phyloP scores from a whole-genome alignment of 441 rosid genomes.

The Croton laevigatus region DNA sequence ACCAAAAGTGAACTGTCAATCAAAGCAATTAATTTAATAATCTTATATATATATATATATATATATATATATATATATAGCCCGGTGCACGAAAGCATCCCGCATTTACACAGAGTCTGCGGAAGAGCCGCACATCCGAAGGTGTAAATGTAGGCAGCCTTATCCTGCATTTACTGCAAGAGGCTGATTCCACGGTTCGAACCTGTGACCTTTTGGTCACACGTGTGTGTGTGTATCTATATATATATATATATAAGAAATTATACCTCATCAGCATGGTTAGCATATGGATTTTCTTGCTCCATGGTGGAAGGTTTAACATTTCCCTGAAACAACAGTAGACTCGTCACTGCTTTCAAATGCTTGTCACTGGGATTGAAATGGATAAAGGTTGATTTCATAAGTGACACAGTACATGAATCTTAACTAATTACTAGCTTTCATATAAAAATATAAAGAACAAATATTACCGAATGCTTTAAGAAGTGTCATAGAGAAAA shows the following conservation, averaged over 20 bases:
- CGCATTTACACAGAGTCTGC: too few species aligned
- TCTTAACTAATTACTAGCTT: neutral
- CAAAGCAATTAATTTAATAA: conserved; percentile 8
- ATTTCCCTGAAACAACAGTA: conserved; percentile 27
- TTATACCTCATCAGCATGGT: conserved; percentile 41
- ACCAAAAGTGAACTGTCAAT: neutral
- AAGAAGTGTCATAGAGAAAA: neutral
- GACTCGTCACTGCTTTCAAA: conserved; percentile 4
- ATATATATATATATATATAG: neutral
- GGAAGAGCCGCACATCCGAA: too few species aligned
- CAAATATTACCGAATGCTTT: neutral
- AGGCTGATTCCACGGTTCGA: too few species aligned
- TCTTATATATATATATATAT: too few species aligned
- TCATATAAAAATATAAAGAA: conserved; percentile 4
- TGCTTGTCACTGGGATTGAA: conserved; percentile 10
- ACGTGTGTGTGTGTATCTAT: too few species aligned
- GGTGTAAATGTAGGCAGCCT: too few species aligned
- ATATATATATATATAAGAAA: conserved; percentile 3
- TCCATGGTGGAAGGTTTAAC: conserved; percentile 37
- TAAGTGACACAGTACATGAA: neutral
- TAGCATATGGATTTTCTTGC: conserved; percentile 33
- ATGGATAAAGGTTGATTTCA: neutral
- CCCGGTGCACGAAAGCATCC: too few species aligned
- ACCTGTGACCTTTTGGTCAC: too few species aligned
- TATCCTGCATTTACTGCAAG: too few species aligned